Evolutionary conservation across 106 monocot species (phyloP), one percentile per base, ranked within the genome.

Genomic region (Acorus calamus): DNA sequence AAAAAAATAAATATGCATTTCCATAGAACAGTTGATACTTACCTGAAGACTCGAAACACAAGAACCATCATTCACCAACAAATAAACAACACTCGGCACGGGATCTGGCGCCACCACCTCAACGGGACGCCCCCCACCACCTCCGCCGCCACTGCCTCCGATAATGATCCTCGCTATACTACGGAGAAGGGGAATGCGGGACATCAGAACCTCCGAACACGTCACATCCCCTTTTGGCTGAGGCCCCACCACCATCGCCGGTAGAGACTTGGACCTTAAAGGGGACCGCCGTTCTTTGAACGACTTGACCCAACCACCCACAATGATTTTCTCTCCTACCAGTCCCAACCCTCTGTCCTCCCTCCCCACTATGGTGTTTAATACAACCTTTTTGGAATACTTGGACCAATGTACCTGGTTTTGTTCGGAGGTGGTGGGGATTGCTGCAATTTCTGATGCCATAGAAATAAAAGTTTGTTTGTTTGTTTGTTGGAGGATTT

Each of bases 281-380:
- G 28, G 28, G 28, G 28, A 28, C 28, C 28, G 28, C 28, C 28
- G 28, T 28, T 84, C 76, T 11, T 53, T 74, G 28, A 56, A 69
- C 3, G 78, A 79, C 56, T 81, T 89, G n/a, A 94, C 86, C 93
- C 89, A 94, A 28, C 89, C 93, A 2, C 93, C 93, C 0, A 89
- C 79, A 49, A 84, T 76, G 11, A 82, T 81, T 43, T 77, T 69
- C 67, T 81, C 64, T 44, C 93, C 93, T 0, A 67, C 79, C 14
- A 89, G 47, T 41, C 73, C 81, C n/a, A 55, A n/a, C 3, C 80
- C 87, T 11, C 60, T 50, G 65, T 83, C 78, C 0, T 14, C 65
- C 41, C 79, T 66, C 5, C 64, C 60, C 3, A 88, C 49, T 62
- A 93, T 86, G 11, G 86, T 86, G 54, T 66, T 76, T 45, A 93